These are phyloP conservation scores for Clarireedia paspali DNA, from an alignment of 2,329 filamentous ascomycete genomes.

Conservation along the genomic window DNA sequence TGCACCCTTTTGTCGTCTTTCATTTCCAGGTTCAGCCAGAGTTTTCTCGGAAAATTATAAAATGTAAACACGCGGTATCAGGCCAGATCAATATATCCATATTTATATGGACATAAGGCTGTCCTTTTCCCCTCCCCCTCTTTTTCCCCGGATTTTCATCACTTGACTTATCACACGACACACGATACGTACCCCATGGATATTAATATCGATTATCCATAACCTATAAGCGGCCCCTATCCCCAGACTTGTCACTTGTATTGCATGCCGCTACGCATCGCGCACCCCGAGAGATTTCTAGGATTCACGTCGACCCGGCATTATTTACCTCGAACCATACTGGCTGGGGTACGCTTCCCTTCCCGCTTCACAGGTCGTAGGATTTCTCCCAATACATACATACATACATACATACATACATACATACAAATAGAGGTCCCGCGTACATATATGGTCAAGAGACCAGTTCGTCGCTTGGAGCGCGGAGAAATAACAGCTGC, in stretches of 20 bases:
- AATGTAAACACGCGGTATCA: not conserved
- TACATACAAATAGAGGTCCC: not conserved
- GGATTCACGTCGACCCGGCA: not conserved
- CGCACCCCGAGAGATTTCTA: too few relatives aligned
- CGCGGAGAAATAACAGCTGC: too few relatives aligned
- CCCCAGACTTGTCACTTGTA: too few relatives aligned
- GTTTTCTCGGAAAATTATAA: not conserved
- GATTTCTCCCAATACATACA: not conserved
- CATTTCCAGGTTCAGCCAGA: not conserved
- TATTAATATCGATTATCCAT: not conserved
- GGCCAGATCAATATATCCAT: not conserved
- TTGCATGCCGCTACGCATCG: too few relatives aligned
- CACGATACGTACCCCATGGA: not conserved
- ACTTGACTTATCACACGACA: not conserved
- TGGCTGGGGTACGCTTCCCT: not conserved
- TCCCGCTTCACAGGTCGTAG: not conserved
- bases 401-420: not conserved
- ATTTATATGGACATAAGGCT: not conserved
- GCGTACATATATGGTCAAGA: not conserved
- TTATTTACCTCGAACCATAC: not conserved
- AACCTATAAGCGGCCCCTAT: too few relatives aligned
- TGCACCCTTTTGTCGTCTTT: not conserved
- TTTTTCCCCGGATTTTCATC: slow-evolving; percentile 5
- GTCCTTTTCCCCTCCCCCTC: not conserved
- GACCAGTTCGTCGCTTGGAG: not conserved